These are phyloP conservation scores for Cicer yamashitae DNA, from an alignment of 306 rosid genomes.

Conservation along the genomic window DNA sequence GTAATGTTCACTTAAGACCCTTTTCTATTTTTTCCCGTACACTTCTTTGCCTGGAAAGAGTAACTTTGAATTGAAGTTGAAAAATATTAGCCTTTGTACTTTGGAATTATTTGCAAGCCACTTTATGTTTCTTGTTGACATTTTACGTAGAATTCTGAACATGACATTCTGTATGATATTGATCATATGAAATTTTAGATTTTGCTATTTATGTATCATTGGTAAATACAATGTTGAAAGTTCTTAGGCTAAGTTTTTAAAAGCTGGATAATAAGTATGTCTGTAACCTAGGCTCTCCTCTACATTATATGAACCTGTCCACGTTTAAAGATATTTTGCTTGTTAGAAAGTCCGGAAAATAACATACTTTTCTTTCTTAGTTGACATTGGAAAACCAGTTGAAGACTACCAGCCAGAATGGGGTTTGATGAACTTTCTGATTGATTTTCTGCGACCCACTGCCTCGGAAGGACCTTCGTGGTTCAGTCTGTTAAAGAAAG, in stretches of 20 bases:
- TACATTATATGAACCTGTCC: slow-evolving; percentile 29
- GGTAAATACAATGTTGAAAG: background rate
- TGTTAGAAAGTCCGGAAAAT: slow-evolving; percentile 33
- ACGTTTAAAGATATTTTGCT: slow-evolving; percentile 32
- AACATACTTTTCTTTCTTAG: slow-evolving; percentile 57
- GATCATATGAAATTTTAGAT: slow-evolving; percentile 20
- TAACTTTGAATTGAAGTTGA: slow-evolving; percentile 29
- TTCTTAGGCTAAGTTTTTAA: background rate
- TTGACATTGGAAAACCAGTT: slow-evolving; percentile 59
- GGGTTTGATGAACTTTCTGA: slow-evolving; percentile 84
- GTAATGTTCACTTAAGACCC: background rate
- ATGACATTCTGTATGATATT: slow-evolving; percentile 9
- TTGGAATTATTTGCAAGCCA: slow-evolving; percentile 33
- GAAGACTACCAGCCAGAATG: slow-evolving; percentile 72
- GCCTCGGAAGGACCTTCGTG: slow-evolving; percentile 75
- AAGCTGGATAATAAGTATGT: background rate
- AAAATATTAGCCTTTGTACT: slow-evolving; percentile 29
- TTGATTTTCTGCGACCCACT: slow-evolving; percentile 81
- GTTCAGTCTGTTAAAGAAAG: slow-evolving; percentile 79
- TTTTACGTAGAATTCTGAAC: slow-evolving; percentile 30
- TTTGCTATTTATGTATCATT: slow-evolving; percentile 14
- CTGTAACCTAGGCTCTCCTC: slow-evolving; percentile 20
- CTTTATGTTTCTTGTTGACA: slow-evolving; percentile 22
- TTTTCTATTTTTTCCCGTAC: background rate
- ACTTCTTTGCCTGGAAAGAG: background rate